Conservation (phyloP, 1,284 basidiomycete species). For the Neolentinus lepideus region DNA sequence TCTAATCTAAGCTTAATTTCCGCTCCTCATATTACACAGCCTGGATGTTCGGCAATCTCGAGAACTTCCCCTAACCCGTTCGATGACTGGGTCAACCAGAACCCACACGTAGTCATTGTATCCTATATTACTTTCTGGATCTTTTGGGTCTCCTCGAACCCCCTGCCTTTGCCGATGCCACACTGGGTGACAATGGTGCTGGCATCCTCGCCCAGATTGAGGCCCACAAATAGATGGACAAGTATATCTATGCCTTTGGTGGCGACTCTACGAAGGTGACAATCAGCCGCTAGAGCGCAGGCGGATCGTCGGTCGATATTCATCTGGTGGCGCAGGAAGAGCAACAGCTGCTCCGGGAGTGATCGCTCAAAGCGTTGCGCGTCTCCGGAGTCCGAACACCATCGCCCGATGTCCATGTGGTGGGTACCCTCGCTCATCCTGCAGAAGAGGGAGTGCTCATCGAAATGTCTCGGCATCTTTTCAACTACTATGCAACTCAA, state of each 20-base stretch:
- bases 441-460: too few relatives aligned
- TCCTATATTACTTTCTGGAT: conserved; percentile 37
- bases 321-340: conserved; percentile 41
- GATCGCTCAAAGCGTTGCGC: conserved; percentile 54
- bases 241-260: conserved; percentile 55
- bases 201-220: conserved; percentile 57
- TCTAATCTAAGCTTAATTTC: not conserved
- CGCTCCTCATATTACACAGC: conserved; percentile 22
- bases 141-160: conserved; percentile 34
- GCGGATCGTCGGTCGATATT: conserved; percentile 45
- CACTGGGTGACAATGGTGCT: conserved; percentile 41
- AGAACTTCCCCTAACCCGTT: conserved; percentile 36
- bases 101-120: conserved; percentile 32
- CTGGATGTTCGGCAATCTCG: conserved; percentile 49
- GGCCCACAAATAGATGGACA: conserved; percentile 55
- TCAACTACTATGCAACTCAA: conserved; percentile 37
- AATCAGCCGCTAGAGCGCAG: conserved; percentile 59
- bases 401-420: conserved; percentile 23
- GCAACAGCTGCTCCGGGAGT: conserved; percentile 40
- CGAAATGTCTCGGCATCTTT: conserved; percentile 40
- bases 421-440: too few relatives aligned
- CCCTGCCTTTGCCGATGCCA: conserved; percentile 27
- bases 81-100: conserved; percentile 31
- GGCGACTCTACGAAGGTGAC: conserved; percentile 50
- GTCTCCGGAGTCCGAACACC: conserved; percentile 42